Base-by-base conservation (phyloP, 2,329 filamentous ascomycete genomes). In the Furcasterigmium furcatum region DNA sequence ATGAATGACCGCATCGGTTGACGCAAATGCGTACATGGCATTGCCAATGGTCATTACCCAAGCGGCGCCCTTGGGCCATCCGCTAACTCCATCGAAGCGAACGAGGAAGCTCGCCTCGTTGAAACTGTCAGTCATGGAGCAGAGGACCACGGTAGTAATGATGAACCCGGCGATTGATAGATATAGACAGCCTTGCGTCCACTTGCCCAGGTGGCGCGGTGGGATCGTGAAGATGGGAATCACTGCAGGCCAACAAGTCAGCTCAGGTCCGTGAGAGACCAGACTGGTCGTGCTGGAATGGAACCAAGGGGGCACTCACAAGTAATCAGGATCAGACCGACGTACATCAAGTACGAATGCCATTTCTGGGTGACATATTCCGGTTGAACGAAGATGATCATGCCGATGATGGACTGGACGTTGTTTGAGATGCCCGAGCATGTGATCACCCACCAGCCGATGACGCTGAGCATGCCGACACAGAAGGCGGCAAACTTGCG, bases 211-310 rank as follows among this genome's bases (percentile, higher is more conserved):
- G 20, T 53, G 51, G 5, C 46, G 44, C 22, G 53, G 46, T 6
- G 49, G 52, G 16, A 53, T 52, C 5, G 47, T 50, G 29, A 55
- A 55, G 25, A 55, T 53, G 4, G 52, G 52, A 4, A 48, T 50
- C 5, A 53, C 52, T 55, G 22, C 9, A n/a, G 14, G 40, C 18
- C 16, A n/a, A 18, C n/a, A 20, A 18, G 25, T 45, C 9, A 41
- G 24, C 18, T n/a, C n/a, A n/a, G n/a, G 30, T 4, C n/a, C 13
- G n/a, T 24, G 13, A 25, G 12, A 27, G 12, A 7, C 25, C 25
- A 29, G 8, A 29, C 13, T 13, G 13, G 25, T 29, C 25, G 25
- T 29, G 25, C 25, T 29, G 25, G 4, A 14, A n/a, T n/a, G n/a
- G n/a, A n/a, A n/a, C n/a, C n/a, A n/a, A n/a, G n/a, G n/a, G n/a